These are phyloP conservation scores for Candolleomyces efflorescens DNA, from an alignment of 768 basidiomycete genomes.

Conservation along the genomic window DNA sequence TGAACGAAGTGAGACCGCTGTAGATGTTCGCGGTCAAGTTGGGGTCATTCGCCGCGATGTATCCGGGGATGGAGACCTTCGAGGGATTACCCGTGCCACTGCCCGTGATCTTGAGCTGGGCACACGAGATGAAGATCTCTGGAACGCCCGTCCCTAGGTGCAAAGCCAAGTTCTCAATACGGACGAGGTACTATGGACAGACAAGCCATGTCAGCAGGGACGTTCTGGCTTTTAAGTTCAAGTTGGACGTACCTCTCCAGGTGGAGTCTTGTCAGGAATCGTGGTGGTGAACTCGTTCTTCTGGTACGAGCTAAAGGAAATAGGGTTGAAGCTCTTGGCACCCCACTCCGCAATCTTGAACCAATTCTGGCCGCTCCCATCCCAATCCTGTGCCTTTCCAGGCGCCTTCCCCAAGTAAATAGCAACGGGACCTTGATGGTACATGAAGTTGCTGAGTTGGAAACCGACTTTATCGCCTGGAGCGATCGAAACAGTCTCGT, in stretches of 20 bases:
- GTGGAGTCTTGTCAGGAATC: constrained; percentile 37
- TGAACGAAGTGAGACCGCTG: constrained; percentile 31
- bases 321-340: constrained; percentile 29
- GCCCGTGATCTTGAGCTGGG: constrained; percentile 40
- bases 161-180: constrained; percentile 44
- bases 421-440: constrained; percentile 23
- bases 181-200: constrained; percentile 39
- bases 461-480: constrained; percentile 28
- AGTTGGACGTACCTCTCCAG: constrained; percentile 30
- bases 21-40: constrained; percentile 42
- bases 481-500: constrained; percentile 23
- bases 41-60: constrained; percentile 36
- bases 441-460: constrained; percentile 19
- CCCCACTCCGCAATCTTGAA: constrained; percentile 42
- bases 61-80: constrained; percentile 48
- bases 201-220: neutral
- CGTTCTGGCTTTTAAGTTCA: too few relatives aligned
- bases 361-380: constrained; percentile 34
- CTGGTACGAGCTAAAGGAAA: constrained; percentile 29
- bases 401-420: constrained; percentile 36
- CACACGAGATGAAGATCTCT: constrained; percentile 47
- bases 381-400: constrained; percentile 24
- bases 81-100: constrained; percentile 40
- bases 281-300: constrained; percentile 33
- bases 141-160: constrained; percentile 39